A percentile compares a stretch with the other conserved stretches of the same genome.
Evolutionary conservation across 176 grass and related monocot genomes (phyloP).

Genomic region (Saccharum spontaneum): DNA sequence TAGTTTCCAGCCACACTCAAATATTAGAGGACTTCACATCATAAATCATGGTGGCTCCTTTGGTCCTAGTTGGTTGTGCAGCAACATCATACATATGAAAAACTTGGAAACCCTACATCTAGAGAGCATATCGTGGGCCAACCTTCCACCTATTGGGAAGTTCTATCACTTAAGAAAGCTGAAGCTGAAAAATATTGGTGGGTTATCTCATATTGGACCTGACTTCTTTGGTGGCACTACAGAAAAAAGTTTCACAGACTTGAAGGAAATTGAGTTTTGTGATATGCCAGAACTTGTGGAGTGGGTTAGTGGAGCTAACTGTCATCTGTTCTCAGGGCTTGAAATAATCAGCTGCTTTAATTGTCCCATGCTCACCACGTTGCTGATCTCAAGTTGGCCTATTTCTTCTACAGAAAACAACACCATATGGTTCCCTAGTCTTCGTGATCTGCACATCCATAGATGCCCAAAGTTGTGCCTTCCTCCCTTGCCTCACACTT

Average conservation of each 20-base stretch:
- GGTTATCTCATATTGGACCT: not conserved
- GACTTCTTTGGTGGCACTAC: not conserved
- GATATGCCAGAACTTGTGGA: not conserved
- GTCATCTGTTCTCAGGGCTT: not conserved
- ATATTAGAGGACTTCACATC: not conserved
- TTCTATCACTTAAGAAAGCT: not conserved
- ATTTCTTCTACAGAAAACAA: not conserved
- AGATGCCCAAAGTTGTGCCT: not conserved
- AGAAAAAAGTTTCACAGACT: not conserved
- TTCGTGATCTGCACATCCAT: fast-evolving
- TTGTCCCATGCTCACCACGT: not conserved
- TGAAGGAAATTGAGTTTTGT: not conserved
- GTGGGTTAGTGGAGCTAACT: not conserved
- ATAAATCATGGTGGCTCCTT: not conserved
- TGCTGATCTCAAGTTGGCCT: not conserved
- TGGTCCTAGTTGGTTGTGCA: not conserved
- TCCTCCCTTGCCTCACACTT: slow-evolving; percentile 15
- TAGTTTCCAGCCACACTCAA: not conserved
- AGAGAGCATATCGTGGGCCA: not conserved
- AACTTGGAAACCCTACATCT: not conserved
- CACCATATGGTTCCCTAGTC: not conserved
- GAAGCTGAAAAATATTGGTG: not conserved
- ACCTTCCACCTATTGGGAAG: slow-evolving; percentile 2
- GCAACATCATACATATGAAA: not conserved
- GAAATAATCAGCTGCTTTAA: fast-evolving